Evolutionary conservation across 768 basidiomycete species (phyloP).

Genomic region (Daedaleopsis sinensis): DNA sequence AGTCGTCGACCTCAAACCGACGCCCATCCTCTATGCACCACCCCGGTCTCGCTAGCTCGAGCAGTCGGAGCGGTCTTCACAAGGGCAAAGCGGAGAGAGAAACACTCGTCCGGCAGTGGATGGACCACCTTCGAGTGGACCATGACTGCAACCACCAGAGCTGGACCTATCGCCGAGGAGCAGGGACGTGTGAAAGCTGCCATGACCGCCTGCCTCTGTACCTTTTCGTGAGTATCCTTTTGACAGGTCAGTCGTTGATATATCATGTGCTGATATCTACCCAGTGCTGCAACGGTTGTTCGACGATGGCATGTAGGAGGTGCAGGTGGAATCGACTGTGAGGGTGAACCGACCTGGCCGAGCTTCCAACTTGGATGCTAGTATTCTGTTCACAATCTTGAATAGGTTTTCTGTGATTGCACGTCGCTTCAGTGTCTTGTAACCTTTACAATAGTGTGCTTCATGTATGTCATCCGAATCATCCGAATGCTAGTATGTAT

Average conservation of each 20-base stretch:
- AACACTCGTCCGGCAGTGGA: conserved; percentile 2
- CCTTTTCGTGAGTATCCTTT: not conserved
- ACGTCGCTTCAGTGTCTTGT: too few relatives aligned
- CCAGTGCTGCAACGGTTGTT: conserved; percentile 1
- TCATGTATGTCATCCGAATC: too few relatives aligned
- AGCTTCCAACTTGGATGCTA: too few relatives aligned
- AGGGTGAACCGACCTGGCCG: not conserved
- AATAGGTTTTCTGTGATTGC: too few relatives aligned
- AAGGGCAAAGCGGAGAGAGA: not conserved
- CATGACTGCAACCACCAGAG: conserved; percentile 3
- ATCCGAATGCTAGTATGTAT: too few relatives aligned
- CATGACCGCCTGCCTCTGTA: not conserved
- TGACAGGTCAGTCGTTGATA: not conserved
- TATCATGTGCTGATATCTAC: too few relatives aligned
- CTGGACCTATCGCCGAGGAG: conserved; percentile 1
- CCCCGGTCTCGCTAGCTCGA: not conserved
- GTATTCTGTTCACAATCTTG: too few relatives aligned
- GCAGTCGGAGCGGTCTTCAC: not conserved
- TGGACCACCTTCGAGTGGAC: conserved; percentile 4
- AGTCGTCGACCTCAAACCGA: not conserved
- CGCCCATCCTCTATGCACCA: not conserved
- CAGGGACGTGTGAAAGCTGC: not conserved
- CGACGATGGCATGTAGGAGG: not conserved
- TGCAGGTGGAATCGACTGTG: not conserved
- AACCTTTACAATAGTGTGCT: too few relatives aligned